Evolutionary conservation across 768 basidiomycete genomes (phyloP).

Genomic region (Candolleomyces efflorescens): DNA sequence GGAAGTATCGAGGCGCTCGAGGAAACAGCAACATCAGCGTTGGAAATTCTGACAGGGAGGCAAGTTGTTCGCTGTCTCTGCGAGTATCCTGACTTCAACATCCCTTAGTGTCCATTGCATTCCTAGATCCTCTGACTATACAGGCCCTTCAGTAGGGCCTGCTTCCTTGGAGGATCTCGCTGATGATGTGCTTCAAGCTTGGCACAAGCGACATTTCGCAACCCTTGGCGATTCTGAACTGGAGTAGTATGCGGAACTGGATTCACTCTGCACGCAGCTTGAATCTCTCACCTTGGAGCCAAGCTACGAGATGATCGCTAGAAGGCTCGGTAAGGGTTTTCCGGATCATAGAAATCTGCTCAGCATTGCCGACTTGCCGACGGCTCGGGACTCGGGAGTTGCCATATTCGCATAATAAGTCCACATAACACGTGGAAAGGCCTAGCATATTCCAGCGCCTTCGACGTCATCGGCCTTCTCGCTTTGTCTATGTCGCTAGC

Average conservation of each 20-base stretch:
- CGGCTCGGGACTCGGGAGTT: no score
- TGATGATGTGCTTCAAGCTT: neutral
- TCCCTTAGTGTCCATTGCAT: neutral
- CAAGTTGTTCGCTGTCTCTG: neutral
- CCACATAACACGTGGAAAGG: neutral
- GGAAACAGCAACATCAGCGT: neutral
- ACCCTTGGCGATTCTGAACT: no score
- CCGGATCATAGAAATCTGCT: no score
- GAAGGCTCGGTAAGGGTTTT: no score
- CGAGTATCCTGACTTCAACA: neutral
- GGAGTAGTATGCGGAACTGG: neutral
- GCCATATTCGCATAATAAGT: no score
- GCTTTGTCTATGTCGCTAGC: no score
- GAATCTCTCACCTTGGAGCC: slow-evolving; percentile 1
- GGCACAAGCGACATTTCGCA: neutral
- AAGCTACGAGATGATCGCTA: neutral
- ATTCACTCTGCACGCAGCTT: no score
- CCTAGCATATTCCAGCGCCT: slow-evolving; percentile 2
- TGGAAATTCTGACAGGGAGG: neutral
- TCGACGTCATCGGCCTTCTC: neutral
- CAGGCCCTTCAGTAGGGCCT: neutral
- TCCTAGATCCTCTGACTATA: slow-evolving; percentile 1
- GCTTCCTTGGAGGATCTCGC: neutral
- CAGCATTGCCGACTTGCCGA: no score
- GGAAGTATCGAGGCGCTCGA: neutral